Conservation (phyloP, 768 basidiomycete genomes). For the Gautieria morchelliformis region DNA sequence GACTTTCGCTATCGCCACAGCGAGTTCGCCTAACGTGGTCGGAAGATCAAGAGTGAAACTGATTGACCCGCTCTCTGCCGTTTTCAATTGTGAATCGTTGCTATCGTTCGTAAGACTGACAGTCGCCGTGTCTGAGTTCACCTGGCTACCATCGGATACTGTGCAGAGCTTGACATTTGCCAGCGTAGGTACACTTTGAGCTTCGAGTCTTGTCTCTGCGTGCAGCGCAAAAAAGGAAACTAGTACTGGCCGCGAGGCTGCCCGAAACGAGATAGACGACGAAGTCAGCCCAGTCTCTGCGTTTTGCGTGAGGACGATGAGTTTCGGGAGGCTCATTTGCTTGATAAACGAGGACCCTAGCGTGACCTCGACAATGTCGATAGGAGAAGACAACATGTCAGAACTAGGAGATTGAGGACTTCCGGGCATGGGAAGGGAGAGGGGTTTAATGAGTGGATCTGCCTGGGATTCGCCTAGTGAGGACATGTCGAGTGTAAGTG, state of each 20-base stretch:
- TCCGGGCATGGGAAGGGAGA: not conserved
- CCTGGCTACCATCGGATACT: not conserved
- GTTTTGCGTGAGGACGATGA: not conserved
- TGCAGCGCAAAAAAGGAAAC: conserved; percentile 4
- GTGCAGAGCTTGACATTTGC: not conserved
- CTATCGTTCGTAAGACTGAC: not conserved
- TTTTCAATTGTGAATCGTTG: not conserved
- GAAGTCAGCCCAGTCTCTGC: not conserved
- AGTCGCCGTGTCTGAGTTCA: not conserved
- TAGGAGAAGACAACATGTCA: not conserved
- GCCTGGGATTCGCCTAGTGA: too few species aligned
- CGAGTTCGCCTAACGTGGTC: conserved; percentile 1
- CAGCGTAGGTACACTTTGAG: not conserved
- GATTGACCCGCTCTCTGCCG: not conserved
- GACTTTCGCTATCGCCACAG: not conserved
- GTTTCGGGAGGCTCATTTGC: not conserved
- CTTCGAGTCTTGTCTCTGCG: not conserved
- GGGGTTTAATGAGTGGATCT: not conserved
- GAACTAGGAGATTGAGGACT: not conserved
- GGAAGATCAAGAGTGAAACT: not conserved
- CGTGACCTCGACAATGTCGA: not conserved
- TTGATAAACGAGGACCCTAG: not conserved
- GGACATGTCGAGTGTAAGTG: too few species aligned
- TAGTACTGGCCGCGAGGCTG: not conserved
- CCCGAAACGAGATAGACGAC: not conserved